These are phyloP conservation scores for Aspergillus sp. DNA, from an alignment of 2,329 filamentous ascomycete genomes.

Conservation along the genomic window DNA sequence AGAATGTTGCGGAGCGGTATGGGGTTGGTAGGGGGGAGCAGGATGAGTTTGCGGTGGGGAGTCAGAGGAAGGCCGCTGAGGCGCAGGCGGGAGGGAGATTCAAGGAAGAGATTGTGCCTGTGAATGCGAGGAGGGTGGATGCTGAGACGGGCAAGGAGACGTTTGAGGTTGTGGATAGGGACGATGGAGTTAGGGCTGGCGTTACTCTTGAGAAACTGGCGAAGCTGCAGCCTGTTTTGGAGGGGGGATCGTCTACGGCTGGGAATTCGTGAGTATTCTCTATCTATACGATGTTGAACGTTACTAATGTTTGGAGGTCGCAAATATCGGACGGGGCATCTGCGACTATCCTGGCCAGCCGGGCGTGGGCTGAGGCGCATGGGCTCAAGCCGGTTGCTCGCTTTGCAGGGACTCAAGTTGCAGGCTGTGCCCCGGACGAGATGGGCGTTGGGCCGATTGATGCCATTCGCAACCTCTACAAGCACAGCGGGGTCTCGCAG, in stretches of 20 bases:
- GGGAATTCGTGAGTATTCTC: constrained; percentile 47
- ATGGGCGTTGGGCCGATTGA: constrained; percentile 74
- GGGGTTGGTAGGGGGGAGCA: constrained; percentile 72
- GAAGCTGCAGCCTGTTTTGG: constrained; percentile 83
- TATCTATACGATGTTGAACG: not conserved
- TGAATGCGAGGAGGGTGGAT: constrained; percentile 75
- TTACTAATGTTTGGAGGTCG: constrained; percentile 12
- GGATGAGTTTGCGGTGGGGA: constrained; percentile 80
- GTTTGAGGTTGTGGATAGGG: constrained; percentile 53
- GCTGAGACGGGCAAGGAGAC: constrained; percentile 72
- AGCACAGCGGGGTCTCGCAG: constrained; percentile 70
- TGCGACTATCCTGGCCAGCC: constrained; percentile 85
- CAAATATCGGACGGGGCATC: constrained; percentile 56
- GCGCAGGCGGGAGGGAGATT: constrained; percentile 86
- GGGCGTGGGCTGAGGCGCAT: constrained; percentile 76
- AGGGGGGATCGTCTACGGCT: constrained; percentile 78
- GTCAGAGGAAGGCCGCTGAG: constrained; percentile 76
- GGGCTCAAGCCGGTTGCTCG: constrained; percentile 86
- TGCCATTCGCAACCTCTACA: constrained; percentile 72
- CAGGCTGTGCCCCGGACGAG: constrained; percentile 83
- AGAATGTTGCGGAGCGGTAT: constrained; percentile 90
- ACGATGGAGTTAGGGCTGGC: constrained; percentile 84
- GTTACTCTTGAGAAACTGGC: constrained; percentile 76
- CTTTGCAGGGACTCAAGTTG: constrained; percentile 83
- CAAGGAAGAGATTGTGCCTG: constrained; percentile 85